phyloP scores from a whole-genome alignment of 768 basidiomycete genomes.

The Exidia glandulosa region DNA sequence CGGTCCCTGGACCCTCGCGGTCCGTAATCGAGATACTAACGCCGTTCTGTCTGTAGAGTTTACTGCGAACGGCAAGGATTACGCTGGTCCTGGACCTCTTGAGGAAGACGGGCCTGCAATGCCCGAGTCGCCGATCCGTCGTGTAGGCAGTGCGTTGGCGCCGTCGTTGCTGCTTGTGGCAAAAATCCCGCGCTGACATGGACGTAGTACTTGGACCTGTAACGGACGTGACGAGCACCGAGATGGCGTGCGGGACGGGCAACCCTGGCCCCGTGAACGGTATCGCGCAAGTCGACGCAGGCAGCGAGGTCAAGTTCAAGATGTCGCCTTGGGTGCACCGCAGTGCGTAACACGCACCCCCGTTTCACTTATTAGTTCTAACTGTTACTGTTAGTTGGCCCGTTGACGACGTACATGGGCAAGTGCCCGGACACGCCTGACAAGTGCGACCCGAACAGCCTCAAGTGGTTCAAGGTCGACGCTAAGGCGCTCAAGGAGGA shows the following conservation, averaged over 20 bases:
- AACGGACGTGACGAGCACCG: background rate
- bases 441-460: background rate
- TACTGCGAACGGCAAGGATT: background rate
- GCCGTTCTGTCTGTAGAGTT: background rate
- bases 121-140: background rate
- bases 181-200: background rate
- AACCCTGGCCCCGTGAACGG: background rate
- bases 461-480: background rate
- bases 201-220: background rate
- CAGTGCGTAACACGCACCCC: background rate
- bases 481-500: background rate
- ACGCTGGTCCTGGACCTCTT: background rate
- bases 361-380: background rate
- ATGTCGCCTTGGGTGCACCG: background rate
- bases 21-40: background rate
- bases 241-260: background rate
- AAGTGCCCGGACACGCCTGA: background rate
- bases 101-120: background rate
- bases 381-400: background rate
- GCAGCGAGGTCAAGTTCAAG: background rate
- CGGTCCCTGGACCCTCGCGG: background rate
- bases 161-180: background rate
- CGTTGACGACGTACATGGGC: background rate
- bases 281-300: background rate
- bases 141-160: background rate